Base-by-base conservation (phyloP, 2,329 filamentous ascomycete genomes). In the Trichothecium roseum region DNA sequence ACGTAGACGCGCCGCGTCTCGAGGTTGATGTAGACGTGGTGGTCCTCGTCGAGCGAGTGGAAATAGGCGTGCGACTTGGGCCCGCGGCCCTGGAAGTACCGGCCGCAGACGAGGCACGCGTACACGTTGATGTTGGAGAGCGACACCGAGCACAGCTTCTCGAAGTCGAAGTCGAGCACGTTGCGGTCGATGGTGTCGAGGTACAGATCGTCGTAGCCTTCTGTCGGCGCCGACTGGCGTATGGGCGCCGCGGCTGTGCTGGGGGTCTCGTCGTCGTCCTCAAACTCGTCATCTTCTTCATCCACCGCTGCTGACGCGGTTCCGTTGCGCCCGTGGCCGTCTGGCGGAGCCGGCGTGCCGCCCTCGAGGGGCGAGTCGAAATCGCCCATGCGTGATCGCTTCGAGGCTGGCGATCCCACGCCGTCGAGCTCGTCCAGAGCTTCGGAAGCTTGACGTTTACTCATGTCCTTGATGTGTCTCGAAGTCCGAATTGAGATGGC, bases 11-110 rank as follows among this genome's bases (percentile, higher is more conserved):
- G 84, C 56, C 93, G 86, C 4, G 83, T 87, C 55, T 87, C 80
- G 77, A 98, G 91, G 62, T 96, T 96, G 69, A 98, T 89, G 60
- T 86, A 98, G 39, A 96, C 89, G 68, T 98, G 91, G 60, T 98
- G 91, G 42, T 81, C 84, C 47, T 93, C 81, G 51, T 98, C 89
- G 41, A 98, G 78, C 40, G 89, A 84, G 65, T 98, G 91, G 57
- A 94, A 95, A 63, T 98, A 98, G 49, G 91, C 91, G 60, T 95
- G 84, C 35, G 89, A 95, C 54, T 91, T 94, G 13, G 84, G 83
- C 0, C 91, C 91, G 48, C 91, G 76, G 36, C 91, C 91, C 59
- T 95, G 87, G 57, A 83, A 98, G 66, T 98, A 98, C 57, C 86
- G 89, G n/a, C 91, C 91, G 57, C 91, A 98, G 1, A 96, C 84